A percentile compares a stretch with the other conserved stretches of the same genome.
Evolutionary conservation across 371 early-diverging fungal genomes (phyloP).

Genomic region (Mortierella sp.): DNA sequence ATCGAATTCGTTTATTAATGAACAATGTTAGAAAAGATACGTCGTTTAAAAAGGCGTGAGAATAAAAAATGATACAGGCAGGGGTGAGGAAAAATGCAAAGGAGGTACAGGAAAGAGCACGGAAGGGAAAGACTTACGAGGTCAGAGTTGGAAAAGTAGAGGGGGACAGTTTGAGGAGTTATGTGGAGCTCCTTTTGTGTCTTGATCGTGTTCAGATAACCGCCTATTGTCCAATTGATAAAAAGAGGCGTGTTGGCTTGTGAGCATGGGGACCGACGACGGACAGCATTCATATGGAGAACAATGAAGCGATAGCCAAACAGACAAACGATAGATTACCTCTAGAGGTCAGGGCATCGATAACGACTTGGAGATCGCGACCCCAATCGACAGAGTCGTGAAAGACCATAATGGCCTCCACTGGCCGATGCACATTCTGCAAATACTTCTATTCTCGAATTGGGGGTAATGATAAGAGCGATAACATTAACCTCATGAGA

Average conservation of each 20-base stretch:
- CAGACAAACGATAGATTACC: neutral
- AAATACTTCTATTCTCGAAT: constrained; percentile 40
- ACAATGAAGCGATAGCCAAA: neutral
- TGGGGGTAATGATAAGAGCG: too few relatives aligned
- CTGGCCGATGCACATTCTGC: constrained; percentile 69
- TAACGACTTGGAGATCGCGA: constrained; percentile 85
- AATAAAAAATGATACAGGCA: neutral
- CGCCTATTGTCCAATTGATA: constrained; percentile 48
- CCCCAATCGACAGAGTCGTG: constrained; percentile 92
- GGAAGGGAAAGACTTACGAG: constrained; percentile 51
- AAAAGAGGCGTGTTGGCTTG: neutral
- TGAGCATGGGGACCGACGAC: neutral
- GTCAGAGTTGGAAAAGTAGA: constrained; percentile 87
- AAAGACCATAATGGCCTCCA: constrained; percentile 85
- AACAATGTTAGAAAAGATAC: neutral
- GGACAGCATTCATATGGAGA: neutral
- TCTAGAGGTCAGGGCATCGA: constrained; percentile 80
- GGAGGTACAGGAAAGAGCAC: neutral
- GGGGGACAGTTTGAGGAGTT: constrained; percentile 70
- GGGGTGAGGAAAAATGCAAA: neutral
- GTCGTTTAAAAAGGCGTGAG: neutral
- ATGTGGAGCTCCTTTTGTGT: constrained; percentile 41
- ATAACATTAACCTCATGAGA: neutral
- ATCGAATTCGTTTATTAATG: neutral
- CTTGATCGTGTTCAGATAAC: constrained; percentile 70